Base-by-base conservation (phyloP, 768 basidiomycete genomes). In the Rhodotorula taiwanensis region DNA sequence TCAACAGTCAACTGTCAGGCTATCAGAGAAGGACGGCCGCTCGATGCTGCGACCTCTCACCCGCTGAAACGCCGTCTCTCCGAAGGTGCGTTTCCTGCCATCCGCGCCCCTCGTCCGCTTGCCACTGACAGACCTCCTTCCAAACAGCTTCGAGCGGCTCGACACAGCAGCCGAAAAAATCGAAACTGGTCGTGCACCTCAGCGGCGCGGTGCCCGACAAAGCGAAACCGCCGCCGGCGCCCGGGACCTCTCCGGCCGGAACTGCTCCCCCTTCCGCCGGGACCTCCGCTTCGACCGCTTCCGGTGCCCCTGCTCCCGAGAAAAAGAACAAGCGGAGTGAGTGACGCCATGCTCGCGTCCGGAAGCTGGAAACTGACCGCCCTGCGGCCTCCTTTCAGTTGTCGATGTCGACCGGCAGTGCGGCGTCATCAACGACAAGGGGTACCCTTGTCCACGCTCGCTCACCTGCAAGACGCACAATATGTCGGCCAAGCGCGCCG, bases 391-490 rank as follows among this genome's bases (percentile, higher is more conserved):
- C n/a, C n/a, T n/a, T n/a, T n/a, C n/a, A 34, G 51, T 42, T 11
- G 83, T 94, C 53, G 87, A 97, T 76, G 84, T 85, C 67, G 89
- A 95, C 78, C 85, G 83, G 59, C 92, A 95, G 69, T 98, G 94
- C 71, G 92, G 94, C 54, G 94, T 98, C 42, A 94, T 95, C 75
- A 97, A 94, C 77, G 92, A 94, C 78, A 95, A 95, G 76, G 82
- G 82, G 48, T 78, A 90, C 11, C 91, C 89, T 0, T 99, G 94
- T 74, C 90, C 91, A 18, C 88, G 94, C 31, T 91, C 91, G 11
- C 81, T 99, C 42, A 97, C 94, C 0, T 99, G 94, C 79, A 99
- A 99, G 77, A 90, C 94, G 9, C 94, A 99, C 74, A 87, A 89
- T 4, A 94, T 99, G 86, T 90, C 90, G 20, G 88, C 90, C 16